Evolutionary conservation across 257 asterid genomes (phyloP).

Genomic region (Penstemon barbatus): DNA sequence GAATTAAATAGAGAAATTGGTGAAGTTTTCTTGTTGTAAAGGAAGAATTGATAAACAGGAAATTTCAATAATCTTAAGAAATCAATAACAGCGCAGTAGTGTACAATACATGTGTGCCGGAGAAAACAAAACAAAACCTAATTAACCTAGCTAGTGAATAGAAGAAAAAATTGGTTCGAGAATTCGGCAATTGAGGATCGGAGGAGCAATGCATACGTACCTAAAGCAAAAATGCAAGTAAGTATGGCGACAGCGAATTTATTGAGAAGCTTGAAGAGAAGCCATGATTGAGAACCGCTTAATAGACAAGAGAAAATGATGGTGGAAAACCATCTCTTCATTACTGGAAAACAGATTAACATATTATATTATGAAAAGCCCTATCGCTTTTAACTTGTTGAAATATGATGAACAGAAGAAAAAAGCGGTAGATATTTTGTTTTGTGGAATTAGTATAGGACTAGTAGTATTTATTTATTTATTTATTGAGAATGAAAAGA

Average conservation of each 20-base stretch:
- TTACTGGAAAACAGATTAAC: slow-evolving; percentile 36
- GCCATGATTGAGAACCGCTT: slow-evolving; percentile 30
- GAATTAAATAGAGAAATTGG: neutral
- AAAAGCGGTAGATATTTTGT: no score
- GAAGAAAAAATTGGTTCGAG: neutral
- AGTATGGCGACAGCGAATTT: slow-evolving; percentile 45
- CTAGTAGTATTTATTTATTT: no score
- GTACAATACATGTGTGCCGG: no score
- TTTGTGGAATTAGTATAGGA: no score
- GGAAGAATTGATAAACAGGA: neutral
- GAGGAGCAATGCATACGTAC: slow-evolving; percentile 32
- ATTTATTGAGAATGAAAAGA: no score
- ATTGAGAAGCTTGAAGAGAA: slow-evolving; percentile 41
- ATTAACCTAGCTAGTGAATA: neutral
- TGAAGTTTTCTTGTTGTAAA: neutral
- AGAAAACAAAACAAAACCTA: neutral
- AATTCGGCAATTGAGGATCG: neutral
- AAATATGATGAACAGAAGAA: no score
- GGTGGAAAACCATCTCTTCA: slow-evolving; percentile 38
- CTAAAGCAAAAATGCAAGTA: slow-evolving; percentile 64
- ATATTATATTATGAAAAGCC: neutral
- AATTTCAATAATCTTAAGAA: no score
- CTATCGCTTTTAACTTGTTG: no score
- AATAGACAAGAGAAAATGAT: slow-evolving; percentile 34
- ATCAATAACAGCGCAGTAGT: neutral